These are phyloP conservation scores for Polysphondylium violaceum DNA, from an alignment of 78 protist species.

Conservation along the genomic window DNA sequence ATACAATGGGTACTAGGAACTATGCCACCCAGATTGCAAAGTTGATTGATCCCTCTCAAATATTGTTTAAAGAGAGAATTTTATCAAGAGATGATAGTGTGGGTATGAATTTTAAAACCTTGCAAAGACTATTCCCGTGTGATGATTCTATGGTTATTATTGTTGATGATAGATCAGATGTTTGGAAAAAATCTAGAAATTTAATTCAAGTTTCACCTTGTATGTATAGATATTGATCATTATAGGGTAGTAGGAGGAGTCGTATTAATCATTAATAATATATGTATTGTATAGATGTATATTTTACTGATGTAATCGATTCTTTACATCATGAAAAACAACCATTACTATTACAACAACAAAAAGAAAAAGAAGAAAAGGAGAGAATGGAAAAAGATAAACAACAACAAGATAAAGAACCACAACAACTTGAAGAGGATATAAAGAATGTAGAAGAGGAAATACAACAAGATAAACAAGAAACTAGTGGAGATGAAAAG, in stretches of 20 bases:
- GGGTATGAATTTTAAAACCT: conserved; percentile 43
- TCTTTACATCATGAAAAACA: conserved; percentile 29
- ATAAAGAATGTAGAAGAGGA: neutral
- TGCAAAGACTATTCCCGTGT: conserved; percentile 69
- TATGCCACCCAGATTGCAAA: conserved; percentile 72
- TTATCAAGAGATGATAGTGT: conserved; percentile 47
- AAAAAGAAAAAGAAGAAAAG: conserved; percentile 14
- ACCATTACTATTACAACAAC: conserved; percentile 16
- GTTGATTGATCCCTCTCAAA: conserved; percentile 10
- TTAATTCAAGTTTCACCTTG: conserved; percentile 73
- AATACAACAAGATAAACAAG: neutral
- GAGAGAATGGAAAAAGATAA: neutral
- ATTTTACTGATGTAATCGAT: conserved; percentile 24
- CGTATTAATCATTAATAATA: no score
- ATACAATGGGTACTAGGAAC: conserved; percentile 79
- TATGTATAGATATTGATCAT: neutral
- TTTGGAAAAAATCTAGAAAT: conserved; percentile 67
- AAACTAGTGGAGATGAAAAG: neutral
- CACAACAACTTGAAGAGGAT: conserved; percentile 2
- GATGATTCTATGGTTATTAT: conserved; percentile 81
- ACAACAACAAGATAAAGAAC: neutral
- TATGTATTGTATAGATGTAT: neutral
- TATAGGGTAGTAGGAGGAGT: no score
- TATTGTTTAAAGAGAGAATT: conserved; percentile 54
- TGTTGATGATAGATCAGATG: conserved; percentile 78